Percentiles rank a stretch among this genome's conserved stretches.
phyloP scores from a whole-genome alignment of 495 filamentous ascomycete species.

The Tuber borchii region DNA sequence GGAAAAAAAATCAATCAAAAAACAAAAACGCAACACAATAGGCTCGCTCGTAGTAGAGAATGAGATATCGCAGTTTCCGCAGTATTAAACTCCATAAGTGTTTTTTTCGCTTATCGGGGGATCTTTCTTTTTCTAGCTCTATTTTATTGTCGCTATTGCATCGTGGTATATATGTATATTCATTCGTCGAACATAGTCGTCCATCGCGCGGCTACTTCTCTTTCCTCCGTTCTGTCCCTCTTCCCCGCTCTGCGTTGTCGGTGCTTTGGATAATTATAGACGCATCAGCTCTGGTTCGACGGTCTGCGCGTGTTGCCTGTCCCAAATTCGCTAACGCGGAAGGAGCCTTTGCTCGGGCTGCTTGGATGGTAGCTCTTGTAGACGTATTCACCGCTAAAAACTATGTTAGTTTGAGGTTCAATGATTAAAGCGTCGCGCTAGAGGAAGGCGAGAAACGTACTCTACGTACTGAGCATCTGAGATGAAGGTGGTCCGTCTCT shows the following conservation, averaged over 20 bases:
- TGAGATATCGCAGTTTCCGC: background rate
- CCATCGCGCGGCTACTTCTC: background rate
- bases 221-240: background rate
- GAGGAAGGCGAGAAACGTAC: constrained; percentile 59
- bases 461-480: constrained; percentile 84
- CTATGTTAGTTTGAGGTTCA: constrained; percentile 9
- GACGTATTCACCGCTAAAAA: constrained; percentile 36
- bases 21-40: background rate
- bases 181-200: background rate
- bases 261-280: constrained; percentile 11
- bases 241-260: constrained; percentile 5
- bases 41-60: background rate
- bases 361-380: constrained; percentile 36
- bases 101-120: background rate
- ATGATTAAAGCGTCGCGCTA: background rate
- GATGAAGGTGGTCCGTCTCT: constrained; percentile 77
- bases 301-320: constrained; percentile 25
- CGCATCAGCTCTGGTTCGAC: constrained; percentile 31
- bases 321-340: constrained; percentile 30
- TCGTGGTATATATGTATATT: background rate
- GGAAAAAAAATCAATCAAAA: background rate
- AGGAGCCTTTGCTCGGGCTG: constrained; percentile 36
- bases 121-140: background rate
- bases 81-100: background rate
- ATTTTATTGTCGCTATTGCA: background rate